Evolutionary conservation across 1,284 basidiomycete species (phyloP), one percentile per base, ranked within the genome.

Genomic region (Fistulinella staudtii): DNA sequence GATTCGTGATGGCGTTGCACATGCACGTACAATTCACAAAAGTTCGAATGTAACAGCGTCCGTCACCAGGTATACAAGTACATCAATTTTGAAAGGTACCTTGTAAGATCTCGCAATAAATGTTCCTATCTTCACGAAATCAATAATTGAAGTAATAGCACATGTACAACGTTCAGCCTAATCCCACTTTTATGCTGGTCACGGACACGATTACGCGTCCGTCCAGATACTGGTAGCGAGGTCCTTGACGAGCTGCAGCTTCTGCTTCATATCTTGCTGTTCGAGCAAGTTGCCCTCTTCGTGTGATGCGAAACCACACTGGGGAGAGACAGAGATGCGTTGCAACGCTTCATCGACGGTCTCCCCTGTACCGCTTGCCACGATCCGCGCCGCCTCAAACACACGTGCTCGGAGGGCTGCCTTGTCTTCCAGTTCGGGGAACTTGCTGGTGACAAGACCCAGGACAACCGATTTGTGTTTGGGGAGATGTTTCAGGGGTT

Each of bases 391-490:
- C 2, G 88, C 89, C 36, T 82, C 73, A 41, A 76, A 59, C 20
- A 92, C 73, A 31, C 84, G 77, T 39, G 65, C 60, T 55, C 77
- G 75, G 42, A 90, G 67, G n/a, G 72, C 67, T 34, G 71, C 71
- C 42, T 76, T 69, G 45, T 80, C 72, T 60, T 90, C 87, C 25
- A 90, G 63, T 66, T 74, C 64, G 8, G 80, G 68, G 53, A 79
- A 74, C 65, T 92, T 91, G 23, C 80, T 84, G 1, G 84, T 81
- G 37, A 91, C 73, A 21, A 91, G 69, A 10, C 89, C 89, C 14
- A 92, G 71, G 8, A 91, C 81, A 36, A 79, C 79, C 8, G 74
- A 68, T 63, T 88, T 90, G 64, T 80, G 70, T 23, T 68, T 67
- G 1, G 89, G 86, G 13, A 92, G 70, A 53, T 80, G 58, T 51